These are phyloP conservation scores for Simplicillium aogashimaense DNA, from an alignment of 2,329 filamentous ascomycete species.

Conservation along the genomic window DNA sequence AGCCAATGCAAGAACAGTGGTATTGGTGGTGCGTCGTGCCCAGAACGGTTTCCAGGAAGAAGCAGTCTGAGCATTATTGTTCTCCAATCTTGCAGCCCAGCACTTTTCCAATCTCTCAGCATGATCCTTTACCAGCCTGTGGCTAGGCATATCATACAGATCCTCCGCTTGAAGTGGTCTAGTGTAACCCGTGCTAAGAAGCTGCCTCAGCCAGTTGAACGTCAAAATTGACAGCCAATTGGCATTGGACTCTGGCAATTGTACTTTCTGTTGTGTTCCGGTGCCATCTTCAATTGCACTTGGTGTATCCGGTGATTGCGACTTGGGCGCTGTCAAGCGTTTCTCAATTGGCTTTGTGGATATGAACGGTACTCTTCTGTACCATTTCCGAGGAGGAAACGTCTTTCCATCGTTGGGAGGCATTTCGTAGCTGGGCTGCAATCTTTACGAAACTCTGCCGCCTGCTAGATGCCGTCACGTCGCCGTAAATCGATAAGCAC, in stretches of 20 bases:
- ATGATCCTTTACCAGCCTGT: conserved; percentile 8
- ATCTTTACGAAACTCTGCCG: background rate
- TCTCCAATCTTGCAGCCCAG: conserved; percentile 11
- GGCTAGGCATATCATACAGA: conserved; percentile 6
- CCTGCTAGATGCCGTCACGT: background rate
- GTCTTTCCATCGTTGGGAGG: conserved; percentile 11
- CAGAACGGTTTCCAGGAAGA: conserved; percentile 14
- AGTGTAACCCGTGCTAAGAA: conserved; percentile 10
- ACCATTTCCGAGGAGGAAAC: conserved; percentile 19
- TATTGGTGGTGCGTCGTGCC: conserved; percentile 13
- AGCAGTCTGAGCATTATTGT: conserved; percentile 5
- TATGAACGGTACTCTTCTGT: conserved; percentile 18
- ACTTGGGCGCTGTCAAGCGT: background rate
- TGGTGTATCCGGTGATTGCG: background rate
- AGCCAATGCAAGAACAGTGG: conserved; percentile 15
- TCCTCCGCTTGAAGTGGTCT: conserved; percentile 13
- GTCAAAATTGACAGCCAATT: conserved; percentile 12
- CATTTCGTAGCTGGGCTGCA: conserved; percentile 9
- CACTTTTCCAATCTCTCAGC: conserved; percentile 11
- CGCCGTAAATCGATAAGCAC: too few species aligned
- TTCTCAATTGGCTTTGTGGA: conserved; percentile 15
- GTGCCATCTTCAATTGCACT: background rate
- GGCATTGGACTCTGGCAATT: conserved; percentile 11
- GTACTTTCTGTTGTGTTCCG: conserved; percentile 2
- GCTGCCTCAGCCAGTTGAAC: conserved; percentile 13